Base-by-base conservation (phyloP, 2,329 filamentous ascomycete genomes). In the Clarireedia monteithiana region DNA sequence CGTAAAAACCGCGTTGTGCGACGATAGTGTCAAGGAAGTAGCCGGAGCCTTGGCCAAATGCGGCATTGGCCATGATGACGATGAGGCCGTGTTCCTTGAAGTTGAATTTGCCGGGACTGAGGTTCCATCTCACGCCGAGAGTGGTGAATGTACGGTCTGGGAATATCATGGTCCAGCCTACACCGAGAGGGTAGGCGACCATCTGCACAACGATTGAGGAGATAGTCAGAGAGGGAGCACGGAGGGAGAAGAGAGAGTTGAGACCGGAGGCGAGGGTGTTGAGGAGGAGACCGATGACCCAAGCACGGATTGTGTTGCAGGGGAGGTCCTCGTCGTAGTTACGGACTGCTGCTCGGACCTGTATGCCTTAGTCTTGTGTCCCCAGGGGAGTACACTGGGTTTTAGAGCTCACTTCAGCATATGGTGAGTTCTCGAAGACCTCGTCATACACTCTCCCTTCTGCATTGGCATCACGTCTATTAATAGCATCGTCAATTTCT, bases 21-120 rank as follows among this genome's bases (percentile, higher is more conserved):
- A 89, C 74, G 46, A 91, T 79, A 30, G 89, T 84, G 62, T 90
- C 86, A 1, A 86, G 89, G 0, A 85, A 84, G 63, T 91, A 90
- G 4, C 67, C 74, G 78, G 84, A 55, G 2, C 59, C 55, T n/a
- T 42, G 39, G 23, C 49, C 55, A 34, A 59, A 58, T 6, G 60
- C 50, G 12, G 57, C 58, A 76, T 78, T 65, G 7, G 64, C 64
- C 64, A 86, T 86, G 61, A 86, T 80, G 17, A 83, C 80, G 56
- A 88, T 85, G 58, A 88, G 78, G 44, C 81, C 72, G 66, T 87
- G 84, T 65, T 88, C 84, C 68, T 88, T 88, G 67, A 85, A 76
- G 64, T 85, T 88, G 70, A 88, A 88, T 1, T 83, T 53, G 53
- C 84, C 82, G 0, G 83, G 82, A 52, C 86, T 87, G 17, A 86